Evolutionary conservation across 371 early-diverging fungal species (phyloP).

Genomic region (Lichtheimia ornata): DNA sequence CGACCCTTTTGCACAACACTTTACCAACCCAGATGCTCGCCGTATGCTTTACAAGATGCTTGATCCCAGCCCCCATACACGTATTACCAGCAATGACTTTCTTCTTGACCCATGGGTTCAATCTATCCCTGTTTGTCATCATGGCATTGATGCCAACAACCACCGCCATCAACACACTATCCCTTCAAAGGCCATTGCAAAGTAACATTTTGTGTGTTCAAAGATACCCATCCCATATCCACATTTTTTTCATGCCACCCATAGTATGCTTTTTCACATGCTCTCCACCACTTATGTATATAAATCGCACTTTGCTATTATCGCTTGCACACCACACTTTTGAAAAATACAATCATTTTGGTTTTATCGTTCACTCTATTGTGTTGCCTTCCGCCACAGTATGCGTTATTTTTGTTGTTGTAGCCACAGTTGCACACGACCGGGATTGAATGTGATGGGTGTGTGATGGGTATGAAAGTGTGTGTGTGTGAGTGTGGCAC

Average conservation of each 20-base stretch:
- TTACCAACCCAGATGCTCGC: constrained; percentile 39
- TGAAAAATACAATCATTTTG: background rate
- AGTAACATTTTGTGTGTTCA: background rate
- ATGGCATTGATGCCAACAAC: constrained; percentile 24
- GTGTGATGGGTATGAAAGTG: background rate
- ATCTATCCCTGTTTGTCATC: constrained; percentile 48
- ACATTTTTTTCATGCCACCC: background rate
- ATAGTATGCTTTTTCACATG: background rate
- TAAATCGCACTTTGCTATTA: background rate
- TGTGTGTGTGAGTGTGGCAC: constrained; percentile 2
- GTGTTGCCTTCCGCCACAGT: background rate
- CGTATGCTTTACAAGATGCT: constrained; percentile 55
- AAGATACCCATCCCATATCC: too few species aligned
- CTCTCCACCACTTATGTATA: constrained; percentile 2
- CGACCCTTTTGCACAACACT: constrained; percentile 54
- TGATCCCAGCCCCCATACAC: constrained; percentile 45
- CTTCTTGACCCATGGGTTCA: constrained; percentile 73
- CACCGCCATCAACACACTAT: constrained; percentile 17
- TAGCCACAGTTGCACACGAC: background rate
- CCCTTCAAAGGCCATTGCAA: constrained; percentile 3
- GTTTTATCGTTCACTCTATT: background rate
- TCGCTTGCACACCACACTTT: too few species aligned
- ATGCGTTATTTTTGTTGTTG: background rate
- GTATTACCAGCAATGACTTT: constrained; percentile 61
- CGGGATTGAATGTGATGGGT: background rate